These are phyloP conservation scores for Pseudogymnoascus pannorum DNA, from an alignment of 2,329 filamentous ascomycete species.

Conservation along the genomic window DNA sequence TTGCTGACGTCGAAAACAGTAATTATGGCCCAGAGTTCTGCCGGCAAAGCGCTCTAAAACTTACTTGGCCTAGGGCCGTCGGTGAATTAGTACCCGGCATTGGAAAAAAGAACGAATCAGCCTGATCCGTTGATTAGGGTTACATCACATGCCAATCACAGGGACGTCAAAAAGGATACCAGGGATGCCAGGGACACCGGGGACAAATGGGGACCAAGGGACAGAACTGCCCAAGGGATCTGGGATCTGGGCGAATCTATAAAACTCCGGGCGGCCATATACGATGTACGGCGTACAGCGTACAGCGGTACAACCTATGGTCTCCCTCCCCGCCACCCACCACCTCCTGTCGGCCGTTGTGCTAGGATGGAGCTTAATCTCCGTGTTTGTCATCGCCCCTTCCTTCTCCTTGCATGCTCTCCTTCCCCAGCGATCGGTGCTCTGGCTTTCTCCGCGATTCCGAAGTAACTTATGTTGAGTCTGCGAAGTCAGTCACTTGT, in stretches of 20 bases:
- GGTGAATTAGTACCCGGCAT: neutral
- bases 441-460: neutral
- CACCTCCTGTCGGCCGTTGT: neutral
- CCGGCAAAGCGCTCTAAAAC: neutral
- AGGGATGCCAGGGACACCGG: neutral
- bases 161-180: neutral
- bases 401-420: neutral
- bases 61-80: neutral
- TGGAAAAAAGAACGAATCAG: neutral
- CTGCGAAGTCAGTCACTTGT: neutral
- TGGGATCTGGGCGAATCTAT: conserved; percentile 1
- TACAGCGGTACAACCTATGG: neutral
- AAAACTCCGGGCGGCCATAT: conserved; percentile 3
- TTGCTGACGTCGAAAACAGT: neutral
- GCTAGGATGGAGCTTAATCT: neutral
- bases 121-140: conserved; percentile 6
- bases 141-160: conserved; percentile 4
- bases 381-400: neutral
- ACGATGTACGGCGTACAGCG: neutral
- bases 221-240: neutral
- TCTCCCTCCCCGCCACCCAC: too few relatives aligned
- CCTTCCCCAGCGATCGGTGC: neutral
- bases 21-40: neutral
- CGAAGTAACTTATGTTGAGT: neutral
- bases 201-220: neutral